Percentiles rank a stretch among this genome's conserved stretches.
Conservation (phyloP, 441 rosid species). For the Populus hybrid region DNA sequence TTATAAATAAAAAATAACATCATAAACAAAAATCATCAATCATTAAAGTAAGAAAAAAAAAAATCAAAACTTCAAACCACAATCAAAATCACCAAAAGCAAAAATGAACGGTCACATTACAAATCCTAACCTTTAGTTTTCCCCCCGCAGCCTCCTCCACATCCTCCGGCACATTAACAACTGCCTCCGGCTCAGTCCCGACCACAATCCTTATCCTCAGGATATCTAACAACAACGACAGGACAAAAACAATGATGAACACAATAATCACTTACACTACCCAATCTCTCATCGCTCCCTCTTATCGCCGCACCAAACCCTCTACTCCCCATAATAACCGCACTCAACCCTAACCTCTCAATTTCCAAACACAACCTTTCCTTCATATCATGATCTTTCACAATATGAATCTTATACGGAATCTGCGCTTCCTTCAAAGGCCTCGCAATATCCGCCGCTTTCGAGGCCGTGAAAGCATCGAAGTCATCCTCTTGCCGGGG, state of each 20-base stretch:
- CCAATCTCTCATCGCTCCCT: slow-evolving; percentile 73
- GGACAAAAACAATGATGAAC: slow-evolving; percentile 90
- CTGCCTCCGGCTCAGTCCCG: slow-evolving; percentile 27
- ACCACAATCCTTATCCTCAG: slow-evolving; percentile 64
- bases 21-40: neutral
- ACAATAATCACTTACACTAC: slow-evolving; percentile 87
- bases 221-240: slow-evolving; percentile 77
- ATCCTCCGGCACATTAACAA: slow-evolving; percentile 43
- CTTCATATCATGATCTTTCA: slow-evolving; percentile 90
- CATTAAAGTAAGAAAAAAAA: neutral
- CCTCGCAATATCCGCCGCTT: slow-evolving; percentile 66
- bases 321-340: slow-evolving; percentile 87
- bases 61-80: neutral
- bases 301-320: slow-evolving; percentile 74
- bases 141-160: slow-evolving; percentile 32
- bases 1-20: too few relatives aligned
- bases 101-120: neutral
- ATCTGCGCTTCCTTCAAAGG: slow-evolving; percentile 78
- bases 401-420: slow-evolving; percentile 84
- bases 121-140: slow-evolving; percentile 38
- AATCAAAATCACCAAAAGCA: neutral
- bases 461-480: slow-evolving; percentile 67
- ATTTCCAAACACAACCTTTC: slow-evolving; percentile 87
- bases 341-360: slow-evolving; percentile 81
- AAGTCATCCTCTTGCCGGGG: slow-evolving; percentile 69